Evolutionary conservation across 1,284 basidiomycete genomes (phyloP), one percentile per base, ranked within the genome.

Genomic region (Ganoderma resinaceum): DNA sequence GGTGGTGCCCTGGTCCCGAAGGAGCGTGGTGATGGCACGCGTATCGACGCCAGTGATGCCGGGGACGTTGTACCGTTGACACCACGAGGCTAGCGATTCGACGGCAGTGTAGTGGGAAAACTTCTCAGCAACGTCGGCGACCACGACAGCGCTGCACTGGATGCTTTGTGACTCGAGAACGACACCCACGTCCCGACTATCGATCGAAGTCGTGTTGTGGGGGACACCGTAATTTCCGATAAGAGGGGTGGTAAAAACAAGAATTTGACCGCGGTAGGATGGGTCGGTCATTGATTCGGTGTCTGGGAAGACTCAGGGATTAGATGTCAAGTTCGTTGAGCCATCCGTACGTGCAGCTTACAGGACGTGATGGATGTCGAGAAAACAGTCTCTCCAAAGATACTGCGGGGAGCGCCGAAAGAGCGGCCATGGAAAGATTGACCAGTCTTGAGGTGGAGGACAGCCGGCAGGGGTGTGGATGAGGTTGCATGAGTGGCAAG

Each of bases 231-330:
- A 99, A 82, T 99, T 99, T 62, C 98, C 98, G 74, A 99, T 98
- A 81, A 99, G 89, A 31, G 98, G 97, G 5, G 97, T 95, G 35
- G 97, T 99, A 84, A 99, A 99, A 69, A 99, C 96, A 70, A 99
- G 89, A 75, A 99, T 96, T 83, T 99, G 98, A 65, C 96, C 94
- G 43, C 95, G 94, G 83, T 99, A 99, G 11, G 98, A 99, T 7
- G 97, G 97, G 80, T 99, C 97, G 59, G 97, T 99, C 95, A 99
- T 98, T 18, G 96, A 98, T 83, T 99, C 98, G 66, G 97, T 99
- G 82, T 99, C 95, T 96, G 74, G 64, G 66, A 1, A 52, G 43
- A 33, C 62, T 74, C 61, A 76, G 69, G 52, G 52, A 58, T 63
- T 64, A 68, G 42, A 42, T 66, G 14, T 46, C 31, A 23, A 43